A percentile compares a stretch with the other conserved stretches of the same genome.
These are phyloP conservation scores for Cercospora beticola DNA, from an alignment of 2,329 filamentous ascomycete genomes.

Conservation along the genomic window DNA sequence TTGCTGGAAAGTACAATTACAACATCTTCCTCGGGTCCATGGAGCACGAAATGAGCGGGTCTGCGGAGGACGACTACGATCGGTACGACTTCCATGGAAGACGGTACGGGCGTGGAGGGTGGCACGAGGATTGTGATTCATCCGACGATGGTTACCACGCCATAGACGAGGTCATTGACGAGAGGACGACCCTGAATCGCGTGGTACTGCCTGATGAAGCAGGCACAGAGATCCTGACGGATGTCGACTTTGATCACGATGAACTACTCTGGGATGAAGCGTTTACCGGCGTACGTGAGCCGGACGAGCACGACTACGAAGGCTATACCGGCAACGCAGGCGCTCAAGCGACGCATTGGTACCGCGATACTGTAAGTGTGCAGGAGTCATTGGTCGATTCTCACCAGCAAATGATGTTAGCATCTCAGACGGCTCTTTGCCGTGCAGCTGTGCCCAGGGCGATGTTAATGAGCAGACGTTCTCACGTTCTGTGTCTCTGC, in stretches of 20 bases:
- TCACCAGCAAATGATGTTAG: neutral
- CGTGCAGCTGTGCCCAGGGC: neutral
- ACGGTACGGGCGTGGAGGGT: neutral
- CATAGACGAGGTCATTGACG: neutral
- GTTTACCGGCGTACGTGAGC: neutral
- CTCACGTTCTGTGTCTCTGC: neutral
- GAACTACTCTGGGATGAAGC: neutral
- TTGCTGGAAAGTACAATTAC: neutral
- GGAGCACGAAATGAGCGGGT: neutral
- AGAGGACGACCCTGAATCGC: neutral
- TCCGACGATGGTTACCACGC: neutral
- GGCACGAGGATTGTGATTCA: neutral
- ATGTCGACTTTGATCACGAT: neutral
- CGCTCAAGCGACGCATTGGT: neutral
- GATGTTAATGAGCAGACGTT: neutral
- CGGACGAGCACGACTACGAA: neutral
- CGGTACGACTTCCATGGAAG: neutral
- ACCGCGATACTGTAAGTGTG: neutral
- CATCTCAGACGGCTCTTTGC: neutral
- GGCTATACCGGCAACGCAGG: neutral
- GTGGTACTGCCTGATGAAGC: neutral
- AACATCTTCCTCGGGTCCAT: neutral
- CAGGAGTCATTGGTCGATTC: neutral
- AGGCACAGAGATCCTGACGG: neutral
- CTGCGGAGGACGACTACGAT: neutral